Evolutionary conservation across 345 rosid species (phyloP).

Genomic region (Salix exigua): DNA sequence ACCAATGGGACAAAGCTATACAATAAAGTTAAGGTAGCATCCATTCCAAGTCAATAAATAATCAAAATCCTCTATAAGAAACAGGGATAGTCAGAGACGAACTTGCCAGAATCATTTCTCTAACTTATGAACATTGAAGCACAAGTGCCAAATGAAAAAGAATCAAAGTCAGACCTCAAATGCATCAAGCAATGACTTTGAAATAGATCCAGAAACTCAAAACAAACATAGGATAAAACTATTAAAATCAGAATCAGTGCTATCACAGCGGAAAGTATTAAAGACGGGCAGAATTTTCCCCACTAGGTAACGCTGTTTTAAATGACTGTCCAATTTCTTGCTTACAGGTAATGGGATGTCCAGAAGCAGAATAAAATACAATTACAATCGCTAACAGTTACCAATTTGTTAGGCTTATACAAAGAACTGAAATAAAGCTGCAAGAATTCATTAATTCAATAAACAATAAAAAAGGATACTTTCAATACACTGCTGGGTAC

Average conservation of each 20-base stretch:
- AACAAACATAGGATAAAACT: not conserved
- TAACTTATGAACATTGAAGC: not conserved
- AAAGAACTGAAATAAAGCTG: not conserved
- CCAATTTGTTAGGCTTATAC: not conserved
- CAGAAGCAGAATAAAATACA: not conserved
- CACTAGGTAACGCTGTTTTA: not conserved
- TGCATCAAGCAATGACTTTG: not conserved
- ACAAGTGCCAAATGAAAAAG: not conserved
- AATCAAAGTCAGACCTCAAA: not conserved
- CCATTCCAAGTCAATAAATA: not conserved
- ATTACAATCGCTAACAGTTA: not conserved
- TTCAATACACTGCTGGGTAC: constrained; percentile 95
- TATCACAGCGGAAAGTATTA: too few relatives aligned
- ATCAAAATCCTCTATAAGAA: not conserved
- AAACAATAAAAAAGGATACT: constrained; percentile 52
- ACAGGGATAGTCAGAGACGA: not conserved
- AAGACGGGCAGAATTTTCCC: too few relatives aligned
- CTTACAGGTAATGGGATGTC: not conserved
- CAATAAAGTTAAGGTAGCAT: constrained; percentile 33
- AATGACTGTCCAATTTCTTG: not conserved
- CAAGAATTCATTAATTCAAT: not conserved
- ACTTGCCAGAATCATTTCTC: not conserved
- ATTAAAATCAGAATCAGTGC: too few relatives aligned
- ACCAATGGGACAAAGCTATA: constrained; percentile 88
- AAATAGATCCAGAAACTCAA: not conserved